These are phyloP conservation scores for Austroboletus eburneus DNA, from an alignment of 768 basidiomycete species.

Conservation along the genomic window DNA sequence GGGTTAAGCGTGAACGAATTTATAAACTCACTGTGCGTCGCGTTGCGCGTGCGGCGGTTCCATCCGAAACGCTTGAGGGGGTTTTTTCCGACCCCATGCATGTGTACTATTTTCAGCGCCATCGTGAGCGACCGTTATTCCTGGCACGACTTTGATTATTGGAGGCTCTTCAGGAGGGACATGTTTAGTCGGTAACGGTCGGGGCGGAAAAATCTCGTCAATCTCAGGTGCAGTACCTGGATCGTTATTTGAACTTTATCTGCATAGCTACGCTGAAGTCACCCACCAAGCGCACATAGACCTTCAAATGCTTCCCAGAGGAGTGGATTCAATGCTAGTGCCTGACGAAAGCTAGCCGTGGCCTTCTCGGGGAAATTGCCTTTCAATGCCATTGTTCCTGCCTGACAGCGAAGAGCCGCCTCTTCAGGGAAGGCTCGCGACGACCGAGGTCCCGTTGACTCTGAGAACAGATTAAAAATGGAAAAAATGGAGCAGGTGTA, in stretches of 20 bases:
- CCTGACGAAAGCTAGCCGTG: conserved; percentile 62
- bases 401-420: conserved; percentile 69
- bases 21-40: conserved; percentile 55
- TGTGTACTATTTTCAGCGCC: conserved; percentile 50
- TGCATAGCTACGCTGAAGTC: conserved; percentile 6
- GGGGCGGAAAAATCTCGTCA: conserved; percentile 68
- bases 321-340: conserved; percentile 69
- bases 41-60: conserved; percentile 46
- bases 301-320: conserved; percentile 94
- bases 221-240: conserved; percentile 67
- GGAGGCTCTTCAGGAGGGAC: conserved; percentile 48
- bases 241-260: conserved; percentile 12
- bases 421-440: conserved; percentile 65
- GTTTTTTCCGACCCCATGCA: conserved; percentile 56
- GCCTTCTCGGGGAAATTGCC: conserved; percentile 77
- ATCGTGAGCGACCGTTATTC: conserved; percentile 66
- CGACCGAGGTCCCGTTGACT: conserved; percentile 49
- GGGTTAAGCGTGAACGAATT: neutral
- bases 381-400: conserved; percentile 72
- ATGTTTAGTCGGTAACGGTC: conserved; percentile 52
- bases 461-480: conserved; percentile 33
- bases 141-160: conserved; percentile 32
- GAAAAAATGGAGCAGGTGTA: conserved; percentile 5
- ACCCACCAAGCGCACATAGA: conserved; percentile 70
- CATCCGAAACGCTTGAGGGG: conserved; percentile 54